Base-by-base conservation (phyloP, 176 grass and related monocot genomes). In the Chloris gayana region DNA sequence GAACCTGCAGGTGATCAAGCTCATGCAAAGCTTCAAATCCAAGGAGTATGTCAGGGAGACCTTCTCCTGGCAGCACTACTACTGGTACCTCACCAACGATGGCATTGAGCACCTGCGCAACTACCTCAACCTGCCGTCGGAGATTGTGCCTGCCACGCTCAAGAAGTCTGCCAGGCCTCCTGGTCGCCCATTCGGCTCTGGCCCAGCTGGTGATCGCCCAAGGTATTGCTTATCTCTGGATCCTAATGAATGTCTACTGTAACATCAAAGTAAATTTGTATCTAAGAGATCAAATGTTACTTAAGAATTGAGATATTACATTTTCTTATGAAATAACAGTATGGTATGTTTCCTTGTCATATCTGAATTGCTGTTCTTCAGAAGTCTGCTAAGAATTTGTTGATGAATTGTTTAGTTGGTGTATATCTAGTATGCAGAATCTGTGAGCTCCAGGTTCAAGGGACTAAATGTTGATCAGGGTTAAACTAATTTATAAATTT, bases 11-110 rank as follows among this genome's bases (percentile, higher is more conserved):
- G 94, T 97, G 24, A 94, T 97, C 67, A 94, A 97, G 94, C 91
- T 97, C 75, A 97, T 97, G 94, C 94, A 97, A 85, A 97, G 91
- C 91, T 97, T 97, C 89, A 97, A 97, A 59, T 97, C 94, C 1
- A 97, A 92, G 87, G 94, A 97, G 83, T 97, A 87, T 22, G 94
- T 97, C 13, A 90, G 89, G 74, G 91, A 97, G 87, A 97, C 94
- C 15, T 97, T 97, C 80, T 91, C 91, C 2, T 94, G 94, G 91
- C 91, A 94, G 41, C 67, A 92, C 72, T 94, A 97, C 76, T 97
- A 97, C 85, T 97, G 94, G 94, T 97, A 97, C 73, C 89, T 97
- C 29, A 94, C 91, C 80, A 94, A 94, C 27, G 94, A 97, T 17
- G 94, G 94, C 35, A 97, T 94, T 38, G 94, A 97, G 87, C 54